Conservation (phyloP, 2,329 filamentous ascomycete genomes). For the Colletotrichum somersetense region DNA sequence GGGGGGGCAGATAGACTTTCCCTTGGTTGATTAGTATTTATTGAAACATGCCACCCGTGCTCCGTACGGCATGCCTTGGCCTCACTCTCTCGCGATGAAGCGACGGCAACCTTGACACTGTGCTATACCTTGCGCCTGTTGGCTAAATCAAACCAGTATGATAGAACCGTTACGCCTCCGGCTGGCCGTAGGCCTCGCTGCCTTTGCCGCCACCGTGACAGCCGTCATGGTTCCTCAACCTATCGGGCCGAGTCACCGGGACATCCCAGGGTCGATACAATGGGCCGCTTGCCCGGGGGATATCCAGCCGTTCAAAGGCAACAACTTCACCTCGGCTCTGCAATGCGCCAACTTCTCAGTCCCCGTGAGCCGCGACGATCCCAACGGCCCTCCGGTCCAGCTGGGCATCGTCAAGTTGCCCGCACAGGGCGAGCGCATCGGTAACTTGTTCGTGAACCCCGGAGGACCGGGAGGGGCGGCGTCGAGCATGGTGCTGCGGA, state of each 20-base stretch:
- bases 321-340: conserved; percentile 11
- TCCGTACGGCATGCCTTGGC: too few relatives aligned
- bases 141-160: not conserved
- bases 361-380: conserved; percentile 16
- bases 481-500: conserved; percentile 28
- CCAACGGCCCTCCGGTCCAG: not conserved
- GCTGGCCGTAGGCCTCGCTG: not conserved
- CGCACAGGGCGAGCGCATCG: conserved; percentile 16
- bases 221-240: conserved; percentile 25
- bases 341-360: conserved; percentile 36
- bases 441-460: conserved; percentile 36
- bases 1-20: too few relatives aligned
- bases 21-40: not conserved
- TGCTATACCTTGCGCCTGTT: not conserved
- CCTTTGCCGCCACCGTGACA: not conserved
- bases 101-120: not conserved
- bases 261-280: not conserved
- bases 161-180: not conserved
- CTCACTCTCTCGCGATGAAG: too few relatives aligned
- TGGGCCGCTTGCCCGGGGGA: conserved; percentile 29
- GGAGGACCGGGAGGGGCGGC: conserved; percentile 34
- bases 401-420: conserved; percentile 32
- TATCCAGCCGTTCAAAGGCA: conserved; percentile 16
- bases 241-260: conserved; percentile 3
- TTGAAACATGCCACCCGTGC: not conserved